Percentiles rank a stretch among this genome's conserved stretches.
Conservation (phyloP, 495 filamentous ascomycete genomes). For the Aspergillus funiculosus region DNA sequence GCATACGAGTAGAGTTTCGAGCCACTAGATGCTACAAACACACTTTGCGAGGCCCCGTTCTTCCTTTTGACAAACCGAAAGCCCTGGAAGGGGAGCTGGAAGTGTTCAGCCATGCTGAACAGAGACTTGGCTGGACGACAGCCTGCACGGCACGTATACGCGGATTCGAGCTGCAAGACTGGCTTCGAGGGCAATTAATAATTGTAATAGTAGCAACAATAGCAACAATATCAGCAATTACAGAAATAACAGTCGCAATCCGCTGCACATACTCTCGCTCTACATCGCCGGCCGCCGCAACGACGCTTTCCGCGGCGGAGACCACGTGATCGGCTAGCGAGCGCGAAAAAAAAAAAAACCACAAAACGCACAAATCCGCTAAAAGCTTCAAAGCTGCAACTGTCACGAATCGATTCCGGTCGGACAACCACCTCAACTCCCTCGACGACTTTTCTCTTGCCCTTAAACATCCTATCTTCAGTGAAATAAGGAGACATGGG, state of each 20-base stretch:
- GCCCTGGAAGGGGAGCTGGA: slow-evolving; percentile 50
- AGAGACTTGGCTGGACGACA: not conserved
- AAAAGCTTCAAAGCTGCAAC: slow-evolving; percentile 20
- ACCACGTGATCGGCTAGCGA: slow-evolving; percentile 40
- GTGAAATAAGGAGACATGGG: slow-evolving; percentile 92
- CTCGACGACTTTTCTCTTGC: slow-evolving; percentile 41
- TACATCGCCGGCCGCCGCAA: not conserved
- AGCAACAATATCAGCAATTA: no score
- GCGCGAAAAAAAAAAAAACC: slow-evolving; percentile 33
- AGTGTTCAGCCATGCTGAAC: slow-evolving; percentile 24
- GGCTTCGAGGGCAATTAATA: no score
- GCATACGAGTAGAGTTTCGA: slow-evolving; percentile 49
- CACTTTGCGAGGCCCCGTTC: slow-evolving; percentile 21
- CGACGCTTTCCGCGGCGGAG: slow-evolving; percentile 5
- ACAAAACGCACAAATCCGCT: slow-evolving; percentile 24
- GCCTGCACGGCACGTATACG: not conserved
- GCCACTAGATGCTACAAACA: slow-evolving; percentile 54
- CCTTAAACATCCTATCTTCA: slow-evolving; percentile 99
- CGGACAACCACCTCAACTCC: slow-evolving; percentile 30
- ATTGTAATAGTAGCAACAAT: no score
- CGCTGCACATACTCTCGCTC: no score
- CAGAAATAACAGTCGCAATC: no score
- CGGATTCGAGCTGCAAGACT: not conserved
- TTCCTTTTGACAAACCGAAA: slow-evolving; percentile 40
- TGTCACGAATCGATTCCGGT: slow-evolving; percentile 14